A percentile compares a stretch with the other conserved stretches of the same genome.
Evolutionary conservation across 768 basidiomycete genomes (phyloP).

Genomic region (Leccinum boreale): DNA sequence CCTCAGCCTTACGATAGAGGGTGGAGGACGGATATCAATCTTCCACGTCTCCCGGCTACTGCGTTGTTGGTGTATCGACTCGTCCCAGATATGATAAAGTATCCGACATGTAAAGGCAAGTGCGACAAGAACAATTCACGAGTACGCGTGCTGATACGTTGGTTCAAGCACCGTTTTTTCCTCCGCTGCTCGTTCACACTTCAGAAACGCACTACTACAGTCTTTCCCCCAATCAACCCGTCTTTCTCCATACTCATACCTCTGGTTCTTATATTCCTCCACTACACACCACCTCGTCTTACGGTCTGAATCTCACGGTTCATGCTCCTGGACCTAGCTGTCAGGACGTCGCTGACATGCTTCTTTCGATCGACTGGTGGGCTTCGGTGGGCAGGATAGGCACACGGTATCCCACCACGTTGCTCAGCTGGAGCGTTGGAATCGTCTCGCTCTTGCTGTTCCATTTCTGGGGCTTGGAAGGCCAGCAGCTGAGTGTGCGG

Average conservation of each 20-base stretch:
- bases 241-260: conserved; percentile 62
- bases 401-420: conserved; percentile 68
- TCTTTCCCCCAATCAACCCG: conserved; percentile 31
- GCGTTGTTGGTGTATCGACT: conserved; percentile 66
- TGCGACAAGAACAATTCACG: neutral
- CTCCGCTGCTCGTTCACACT: conserved; percentile 64
- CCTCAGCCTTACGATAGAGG: conserved; percentile 25
- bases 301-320: conserved; percentile 53
- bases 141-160: conserved; percentile 7
- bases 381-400: conserved; percentile 68
- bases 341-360: conserved; percentile 33
- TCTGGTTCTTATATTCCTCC: conserved; percentile 59
- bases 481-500: conserved; percentile 41
- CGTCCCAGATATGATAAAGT: conserved; percentile 28
- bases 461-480: conserved; percentile 41
- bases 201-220: conserved; percentile 75
- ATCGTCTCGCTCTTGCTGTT: conserved; percentile 59
- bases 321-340: conserved; percentile 58
- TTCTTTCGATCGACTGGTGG: conserved; percentile 66
- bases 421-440: conserved; percentile 73
- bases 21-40: conserved; percentile 41
- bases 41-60: conserved; percentile 57
- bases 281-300: conserved; percentile 10
- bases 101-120: conserved; percentile 31
- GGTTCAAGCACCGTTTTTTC: conserved; percentile 47